These are phyloP conservation scores for Picea abies DNA, from an alignment of 83 land plant species.

Conservation along the genomic window DNA sequence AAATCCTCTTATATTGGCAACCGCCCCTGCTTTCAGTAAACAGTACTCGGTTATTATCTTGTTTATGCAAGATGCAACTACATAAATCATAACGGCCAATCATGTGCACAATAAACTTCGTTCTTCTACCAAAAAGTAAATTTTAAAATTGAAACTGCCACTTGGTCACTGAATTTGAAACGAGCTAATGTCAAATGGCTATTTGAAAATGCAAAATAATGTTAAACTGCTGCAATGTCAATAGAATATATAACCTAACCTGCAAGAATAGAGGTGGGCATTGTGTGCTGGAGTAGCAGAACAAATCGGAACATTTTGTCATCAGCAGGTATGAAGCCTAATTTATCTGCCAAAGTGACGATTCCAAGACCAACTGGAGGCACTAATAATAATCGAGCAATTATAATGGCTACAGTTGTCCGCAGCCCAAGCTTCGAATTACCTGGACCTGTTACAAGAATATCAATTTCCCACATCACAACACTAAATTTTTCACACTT, in stretches of 20 bases:
- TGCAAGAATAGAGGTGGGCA: slow-evolving; percentile 70
- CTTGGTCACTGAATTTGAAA: neutral
- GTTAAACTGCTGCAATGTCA: neutral
- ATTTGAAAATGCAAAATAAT: neutral
- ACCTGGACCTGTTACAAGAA: slow-evolving; percentile 36
- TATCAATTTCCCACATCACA: neutral
- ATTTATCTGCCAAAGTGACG: slow-evolving; percentile 49
- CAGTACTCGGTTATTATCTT: neutral
- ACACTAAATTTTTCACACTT: too few species aligned
- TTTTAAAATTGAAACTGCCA: neutral
- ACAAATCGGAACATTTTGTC: slow-evolving; percentile 60
- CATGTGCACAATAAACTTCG: too few species aligned
- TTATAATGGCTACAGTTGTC: slow-evolving; percentile 51
- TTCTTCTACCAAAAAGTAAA: neutral
- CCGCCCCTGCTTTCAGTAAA: slow-evolving; percentile 60
- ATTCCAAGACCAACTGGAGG: slow-evolving; percentile 54
- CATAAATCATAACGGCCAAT: neutral
- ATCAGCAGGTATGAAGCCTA: slow-evolving; percentile 43
- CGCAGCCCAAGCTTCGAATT: slow-evolving; percentile 53
- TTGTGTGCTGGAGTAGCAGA: slow-evolving; percentile 62
- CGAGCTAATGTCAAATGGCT: neutral
- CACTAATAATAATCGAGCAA: slow-evolving; percentile 41
- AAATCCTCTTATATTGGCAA: slow-evolving; percentile 86
- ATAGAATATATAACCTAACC: slow-evolving; percentile 23
- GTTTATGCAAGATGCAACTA: neutral